A percentile compares a stretch with the other conserved stretches of the same genome.
phyloP scores from a whole-genome alignment of 75 land plant genomes.

The Pinus taeda region DNA sequence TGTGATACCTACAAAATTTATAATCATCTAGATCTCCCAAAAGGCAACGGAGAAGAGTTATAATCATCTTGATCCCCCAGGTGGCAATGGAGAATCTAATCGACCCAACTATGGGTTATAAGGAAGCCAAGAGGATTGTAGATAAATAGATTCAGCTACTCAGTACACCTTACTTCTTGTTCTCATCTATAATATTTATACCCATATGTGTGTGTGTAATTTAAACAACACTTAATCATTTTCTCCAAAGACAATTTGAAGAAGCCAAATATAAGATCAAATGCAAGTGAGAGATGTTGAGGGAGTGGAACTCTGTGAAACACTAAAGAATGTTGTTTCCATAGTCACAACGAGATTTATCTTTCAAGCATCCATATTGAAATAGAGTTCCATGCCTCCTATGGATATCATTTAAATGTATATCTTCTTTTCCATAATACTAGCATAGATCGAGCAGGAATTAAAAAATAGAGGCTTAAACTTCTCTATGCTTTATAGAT shows the following conservation, averaged over 20 bases:
- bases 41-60: constrained; percentile 62
- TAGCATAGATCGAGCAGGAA: too few relatives aligned
- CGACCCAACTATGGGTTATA: constrained; percentile 90
- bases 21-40: constrained; percentile 22
- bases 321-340: constrained; percentile 89
- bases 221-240: neutral
- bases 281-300: constrained; percentile 87
- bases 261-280: neutral
- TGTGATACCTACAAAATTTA: too few relatives aligned
- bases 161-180: constrained; percentile 65
- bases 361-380: too few relatives aligned
- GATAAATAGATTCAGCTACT: constrained; percentile 80
- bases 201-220: neutral
- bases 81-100: constrained; percentile 28
- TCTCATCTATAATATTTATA: constrained; percentile 60
- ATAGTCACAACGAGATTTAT: constrained; percentile 53
- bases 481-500: neutral
- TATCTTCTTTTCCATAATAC: too few relatives aligned
- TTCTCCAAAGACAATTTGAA: neutral
- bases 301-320: constrained; percentile 96
- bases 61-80: too few relatives aligned
- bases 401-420: too few relatives aligned
- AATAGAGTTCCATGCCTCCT: too few relatives aligned
- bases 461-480: too few relatives aligned
- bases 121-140: constrained; percentile 53